These are phyloP conservation scores for Fusarium pilosicola DNA, from an alignment of 2,329 filamentous ascomycete genomes.

Conservation along the genomic window DNA sequence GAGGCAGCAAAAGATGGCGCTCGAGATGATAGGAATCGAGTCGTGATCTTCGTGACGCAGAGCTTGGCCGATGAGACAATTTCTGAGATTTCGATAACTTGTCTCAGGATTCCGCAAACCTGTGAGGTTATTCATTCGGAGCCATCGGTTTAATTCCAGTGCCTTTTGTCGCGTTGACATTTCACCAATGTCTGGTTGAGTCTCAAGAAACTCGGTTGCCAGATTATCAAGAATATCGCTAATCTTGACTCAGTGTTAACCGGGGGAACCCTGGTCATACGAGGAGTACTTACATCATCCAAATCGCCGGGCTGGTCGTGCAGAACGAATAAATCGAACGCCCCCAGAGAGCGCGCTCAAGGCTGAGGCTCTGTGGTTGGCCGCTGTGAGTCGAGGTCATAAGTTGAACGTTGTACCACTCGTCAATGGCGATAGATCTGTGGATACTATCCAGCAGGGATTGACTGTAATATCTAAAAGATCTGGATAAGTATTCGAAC, in stretches of 20 bases:
- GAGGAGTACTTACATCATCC: conserved; percentile 66
- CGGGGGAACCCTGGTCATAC: neutral
- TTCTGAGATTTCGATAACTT: conserved; percentile 82
- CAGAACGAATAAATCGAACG: conserved; percentile 90
- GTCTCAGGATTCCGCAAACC: conserved; percentile 72
- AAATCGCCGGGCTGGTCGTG: conserved; percentile 78
- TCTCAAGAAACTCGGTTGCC: conserved; percentile 63
- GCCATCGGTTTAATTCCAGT: conserved; percentile 72
- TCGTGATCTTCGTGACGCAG: conserved; percentile 77
- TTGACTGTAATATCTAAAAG: conserved; percentile 75
- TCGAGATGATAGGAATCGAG: conserved; percentile 86
- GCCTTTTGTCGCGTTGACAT: conserved; percentile 75
- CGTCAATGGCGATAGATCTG: conserved; percentile 78
- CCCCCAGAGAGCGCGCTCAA: conserved; percentile 83
- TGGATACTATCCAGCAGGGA: conserved; percentile 82
- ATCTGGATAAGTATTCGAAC: conserved; percentile 3
- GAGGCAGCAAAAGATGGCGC: conserved; percentile 85
- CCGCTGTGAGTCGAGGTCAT: conserved; percentile 26
- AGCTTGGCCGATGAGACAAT: conserved; percentile 88
- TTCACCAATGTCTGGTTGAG: conserved; percentile 62
- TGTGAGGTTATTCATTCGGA: conserved; percentile 74
- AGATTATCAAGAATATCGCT: conserved; percentile 72
- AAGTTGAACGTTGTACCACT: conserved; percentile 68
- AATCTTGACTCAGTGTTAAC: conserved; percentile 57
- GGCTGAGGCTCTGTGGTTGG: conserved; percentile 53